phyloP scores from a whole-genome alignment of 176 grass and related monocot genomes.

The Aegilops speltoides region DNA sequence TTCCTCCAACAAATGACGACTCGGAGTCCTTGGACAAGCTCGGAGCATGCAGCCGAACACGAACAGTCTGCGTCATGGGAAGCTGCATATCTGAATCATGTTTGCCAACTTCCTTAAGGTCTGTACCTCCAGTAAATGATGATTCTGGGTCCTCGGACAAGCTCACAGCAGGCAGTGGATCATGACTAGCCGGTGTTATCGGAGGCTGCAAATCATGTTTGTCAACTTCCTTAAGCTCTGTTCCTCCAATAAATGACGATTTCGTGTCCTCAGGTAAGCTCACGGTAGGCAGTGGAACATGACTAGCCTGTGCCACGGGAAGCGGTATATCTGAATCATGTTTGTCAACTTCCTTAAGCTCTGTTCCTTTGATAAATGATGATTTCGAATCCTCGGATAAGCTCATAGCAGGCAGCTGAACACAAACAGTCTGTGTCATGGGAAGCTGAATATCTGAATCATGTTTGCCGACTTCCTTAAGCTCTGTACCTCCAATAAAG shows the following conservation, averaged over 20 bases:
- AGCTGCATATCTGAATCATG: slow-evolving; percentile 2
- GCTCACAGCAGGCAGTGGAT: not conserved
- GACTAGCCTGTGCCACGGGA: not conserved
- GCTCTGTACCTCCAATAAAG: not conserved
- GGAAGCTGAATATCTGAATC: slow-evolving; percentile 3
- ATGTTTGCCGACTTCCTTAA: not conserved
- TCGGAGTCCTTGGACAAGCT: not conserved
- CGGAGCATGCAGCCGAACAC: not conserved
- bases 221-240: not conserved
- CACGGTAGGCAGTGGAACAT: not conserved
- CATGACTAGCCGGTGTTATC: not conserved
- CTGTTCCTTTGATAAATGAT: not conserved
- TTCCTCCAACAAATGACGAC: not conserved
- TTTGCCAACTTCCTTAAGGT: not conserved
- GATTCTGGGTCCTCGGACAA: not conserved
- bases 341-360: not conserved
- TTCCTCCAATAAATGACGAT: not conserved
- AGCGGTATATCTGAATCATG: not conserved
- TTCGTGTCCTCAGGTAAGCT: not conserved
- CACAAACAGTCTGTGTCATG: not conserved
- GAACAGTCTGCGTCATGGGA: not conserved
- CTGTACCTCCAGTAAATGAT: not conserved
- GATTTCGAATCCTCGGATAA: not conserved
- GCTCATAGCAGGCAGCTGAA: not conserved
- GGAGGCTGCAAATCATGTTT: not conserved